Percentiles rank a stretch among this genome's conserved stretches.
Conservation (phyloP, 305 asterid species). For the Plantago lanceolata region DNA sequence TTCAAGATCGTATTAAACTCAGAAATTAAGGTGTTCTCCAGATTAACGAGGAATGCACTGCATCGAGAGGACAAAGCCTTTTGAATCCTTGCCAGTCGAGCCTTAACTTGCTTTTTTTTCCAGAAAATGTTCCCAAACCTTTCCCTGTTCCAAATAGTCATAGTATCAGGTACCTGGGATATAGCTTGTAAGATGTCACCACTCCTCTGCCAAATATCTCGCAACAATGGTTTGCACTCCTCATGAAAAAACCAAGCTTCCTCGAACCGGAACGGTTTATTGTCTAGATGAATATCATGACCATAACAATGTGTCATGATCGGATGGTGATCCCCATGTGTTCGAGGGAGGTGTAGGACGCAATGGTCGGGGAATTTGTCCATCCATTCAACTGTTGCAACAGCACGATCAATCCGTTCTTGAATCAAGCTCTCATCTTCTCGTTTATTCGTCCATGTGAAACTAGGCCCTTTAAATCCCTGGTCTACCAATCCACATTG, state of each 20-base stretch:
- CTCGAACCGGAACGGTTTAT: not conserved
- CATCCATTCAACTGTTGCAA: not conserved
- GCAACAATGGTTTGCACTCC: no score
- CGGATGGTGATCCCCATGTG: not conserved
- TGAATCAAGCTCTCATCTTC: not conserved
- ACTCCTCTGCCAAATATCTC: not conserved
- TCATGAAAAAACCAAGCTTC: no score
- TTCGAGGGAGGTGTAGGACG: not conserved
- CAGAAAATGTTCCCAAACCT: no score
- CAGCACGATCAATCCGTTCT: not conserved
- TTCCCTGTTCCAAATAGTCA: no score
- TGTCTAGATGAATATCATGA: not conserved
- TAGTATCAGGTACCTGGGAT: no score
- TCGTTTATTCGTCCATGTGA: not conserved
- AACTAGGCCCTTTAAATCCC: not conserved
- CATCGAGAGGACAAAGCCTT: not conserved
- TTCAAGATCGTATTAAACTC: not conserved
- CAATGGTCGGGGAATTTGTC: not conserved
- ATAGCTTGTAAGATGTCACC: no score
- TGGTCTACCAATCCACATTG: not conserved
- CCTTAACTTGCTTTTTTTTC: not conserved
- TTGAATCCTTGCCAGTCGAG: not conserved
- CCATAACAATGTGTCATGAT: not conserved
- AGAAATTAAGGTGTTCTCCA: not conserved
- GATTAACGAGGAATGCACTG: not conserved